Evolutionary conservation across 2,329 filamentous ascomycete genomes (phyloP), one percentile per base, ranked within the genome.

Genomic region (Podosphaera aphanis): DNA sequence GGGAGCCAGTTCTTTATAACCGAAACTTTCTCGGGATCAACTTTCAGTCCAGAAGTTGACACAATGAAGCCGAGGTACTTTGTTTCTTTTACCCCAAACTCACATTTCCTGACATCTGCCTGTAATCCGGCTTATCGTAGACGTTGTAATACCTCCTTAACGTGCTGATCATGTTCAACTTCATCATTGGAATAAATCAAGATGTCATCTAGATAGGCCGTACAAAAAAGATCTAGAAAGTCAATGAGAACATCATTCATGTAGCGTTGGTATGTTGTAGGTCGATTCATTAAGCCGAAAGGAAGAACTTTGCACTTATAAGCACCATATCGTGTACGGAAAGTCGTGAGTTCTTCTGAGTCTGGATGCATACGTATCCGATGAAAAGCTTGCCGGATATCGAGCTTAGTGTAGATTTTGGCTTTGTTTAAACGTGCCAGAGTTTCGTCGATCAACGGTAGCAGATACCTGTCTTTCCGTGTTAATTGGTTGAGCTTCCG

Each of bases 261-360:
- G 40, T 46, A 46, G 2, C 13, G 10, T 37, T 47, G 37, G 18
- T 25, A 47, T 8, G 37, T 47, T 6, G 37, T 23, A 2, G 43
- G 43, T 2, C 37, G 16, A 16, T 47, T 49, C 11, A 29, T 39
- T 3, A 47, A 16, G 2, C 43, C 39, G 29, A 49, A 49, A 4
- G 37, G 45, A 6, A 49, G 2, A 13, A 49, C 43, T 29, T 43
- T 42, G n/a, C 18, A 48, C 16, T 48, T 48, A 18, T 46, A 48
- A 2, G 21, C 4, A 5, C 38, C 31, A 21, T 46, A 48, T 11
- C 21, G 15, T n/a, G 33, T 48, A 2, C 31, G 18, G 39, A 45
- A 48, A 5, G 46, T 42, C 5, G 39, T 48, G 4, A 21, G 16
- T 23, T 48, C 29, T 23, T 48, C 33, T 16, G 16, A 46, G 16